These are phyloP conservation scores for Copromyces sp. DNA, from an alignment of 495 filamentous ascomycete species.

Conservation along the genomic window DNA sequence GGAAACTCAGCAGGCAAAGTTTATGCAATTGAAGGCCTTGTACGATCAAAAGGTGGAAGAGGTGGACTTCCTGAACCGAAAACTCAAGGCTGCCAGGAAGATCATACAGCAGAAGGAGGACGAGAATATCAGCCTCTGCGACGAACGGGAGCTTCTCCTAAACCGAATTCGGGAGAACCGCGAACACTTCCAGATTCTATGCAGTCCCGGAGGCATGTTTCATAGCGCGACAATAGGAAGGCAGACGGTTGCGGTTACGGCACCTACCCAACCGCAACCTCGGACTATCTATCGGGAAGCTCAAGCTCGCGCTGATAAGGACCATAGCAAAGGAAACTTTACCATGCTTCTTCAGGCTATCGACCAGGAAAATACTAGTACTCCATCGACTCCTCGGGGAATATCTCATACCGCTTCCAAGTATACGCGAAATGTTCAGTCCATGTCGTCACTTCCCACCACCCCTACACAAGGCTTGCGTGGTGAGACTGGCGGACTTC, in stretches of 20 bases:
- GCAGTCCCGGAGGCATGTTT: constrained; percentile 45
- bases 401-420: constrained; percentile 37
- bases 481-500: constrained; percentile 34
- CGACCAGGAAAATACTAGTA: constrained; percentile 56
- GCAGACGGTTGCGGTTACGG: constrained; percentile 29
- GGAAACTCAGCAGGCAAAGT: constrained; percentile 34
- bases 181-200: constrained; percentile 64
- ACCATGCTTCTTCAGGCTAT: constrained; percentile 68
- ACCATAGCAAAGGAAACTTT: constrained; percentile 43
- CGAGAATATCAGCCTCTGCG: constrained; percentile 50
- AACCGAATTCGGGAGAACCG: constrained; percentile 81
- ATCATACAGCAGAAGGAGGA: constrained; percentile 59
- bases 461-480: constrained; percentile 49
- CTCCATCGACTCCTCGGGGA: constrained; percentile 50
- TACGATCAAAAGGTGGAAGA: constrained; percentile 54
- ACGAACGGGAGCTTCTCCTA: constrained; percentile 66
- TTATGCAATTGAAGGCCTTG: constrained; percentile 34
- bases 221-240: constrained; percentile 21
- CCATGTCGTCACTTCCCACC: constrained; percentile 69
- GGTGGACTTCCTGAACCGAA: constrained; percentile 50
- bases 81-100: constrained; percentile 62
- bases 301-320: constrained; percentile 27
- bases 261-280: constrained; percentile 37
- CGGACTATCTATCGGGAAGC: constrained; percentile 27
- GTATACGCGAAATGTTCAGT: constrained; percentile 60